phyloP scores from a whole-genome alignment of 768 basidiomycete genomes.

The Mycena galopus region DNA sequence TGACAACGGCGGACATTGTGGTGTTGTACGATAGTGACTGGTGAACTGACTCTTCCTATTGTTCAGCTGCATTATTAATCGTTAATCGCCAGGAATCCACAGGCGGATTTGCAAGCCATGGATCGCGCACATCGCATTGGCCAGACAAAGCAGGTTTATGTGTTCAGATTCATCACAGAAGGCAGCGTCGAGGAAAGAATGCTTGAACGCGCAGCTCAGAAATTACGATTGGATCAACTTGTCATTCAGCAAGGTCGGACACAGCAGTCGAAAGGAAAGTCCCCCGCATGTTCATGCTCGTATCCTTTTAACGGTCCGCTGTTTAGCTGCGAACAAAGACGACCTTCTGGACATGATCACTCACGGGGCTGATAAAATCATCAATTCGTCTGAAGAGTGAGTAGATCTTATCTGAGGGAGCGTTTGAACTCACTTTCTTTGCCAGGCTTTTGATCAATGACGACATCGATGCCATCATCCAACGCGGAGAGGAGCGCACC shows the following conservation, averaged over 20 bases:
- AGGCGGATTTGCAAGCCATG: slow-evolving; percentile 99
- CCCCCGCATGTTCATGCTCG: background rate
- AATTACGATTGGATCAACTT: slow-evolving; percentile 93
- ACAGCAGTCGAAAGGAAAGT: slow-evolving; percentile 80
- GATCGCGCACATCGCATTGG: slow-evolving; percentile 97
- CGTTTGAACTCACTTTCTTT: background rate
- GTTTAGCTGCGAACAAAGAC: slow-evolving; percentile 91
- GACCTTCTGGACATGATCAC: slow-evolving; percentile 98
- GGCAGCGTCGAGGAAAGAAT: slow-evolving; percentile 97
- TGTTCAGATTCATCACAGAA: slow-evolving; percentile 97
- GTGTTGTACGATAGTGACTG: slow-evolving; percentile 98
- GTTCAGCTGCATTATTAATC: slow-evolving; percentile 13
- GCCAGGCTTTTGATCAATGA: slow-evolving; percentile 81
- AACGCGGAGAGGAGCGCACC: slow-evolving; percentile 91
- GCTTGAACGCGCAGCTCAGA: slow-evolving; percentile 95
- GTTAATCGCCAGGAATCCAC: slow-evolving; percentile 84
- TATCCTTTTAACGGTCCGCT: slow-evolving; percentile 11
- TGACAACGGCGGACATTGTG: slow-evolving; percentile 95
- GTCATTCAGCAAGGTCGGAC: slow-evolving; percentile 97
- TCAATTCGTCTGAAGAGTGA: slow-evolving; percentile 82
- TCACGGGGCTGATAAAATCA: slow-evolving; percentile 97
- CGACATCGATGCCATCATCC: slow-evolving; percentile 95
- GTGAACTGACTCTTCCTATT: slow-evolving; percentile 54
- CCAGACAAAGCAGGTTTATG: slow-evolving; percentile 97
- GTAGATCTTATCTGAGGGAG: slow-evolving; percentile 37